Conservation (phyloP, 2,329 filamentous ascomycete genomes). For the Talaromyces sp. region DNA sequence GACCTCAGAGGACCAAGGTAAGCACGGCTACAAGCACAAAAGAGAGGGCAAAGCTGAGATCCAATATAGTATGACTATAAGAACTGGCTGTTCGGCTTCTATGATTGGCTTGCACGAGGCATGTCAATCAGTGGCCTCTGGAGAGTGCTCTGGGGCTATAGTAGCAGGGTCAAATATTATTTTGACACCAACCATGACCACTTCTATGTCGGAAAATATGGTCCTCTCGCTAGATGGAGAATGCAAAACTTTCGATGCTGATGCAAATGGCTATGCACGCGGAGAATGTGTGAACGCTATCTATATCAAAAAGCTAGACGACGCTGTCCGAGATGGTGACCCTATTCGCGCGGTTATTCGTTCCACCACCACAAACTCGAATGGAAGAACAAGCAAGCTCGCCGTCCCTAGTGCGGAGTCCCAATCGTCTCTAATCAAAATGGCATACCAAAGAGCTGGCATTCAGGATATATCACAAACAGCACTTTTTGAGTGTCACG, state of each 20-base stretch:
- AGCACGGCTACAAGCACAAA: too few species aligned
- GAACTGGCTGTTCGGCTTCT: slow-evolving; percentile 42
- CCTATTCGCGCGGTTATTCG: slow-evolving; percentile 34
- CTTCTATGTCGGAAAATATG: slow-evolving; percentile 31
- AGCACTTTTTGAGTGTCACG: slow-evolving; percentile 19
- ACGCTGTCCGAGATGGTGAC: slow-evolving; percentile 31
- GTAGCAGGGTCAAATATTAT: slow-evolving; percentile 39
- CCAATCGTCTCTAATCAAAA: slow-evolving; percentile 1
- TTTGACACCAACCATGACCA: slow-evolving; percentile 27
- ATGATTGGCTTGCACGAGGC: slow-evolving; percentile 31
- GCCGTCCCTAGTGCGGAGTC: not conserved
- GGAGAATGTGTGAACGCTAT: slow-evolving; percentile 37
- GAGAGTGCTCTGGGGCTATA: slow-evolving; percentile 24
- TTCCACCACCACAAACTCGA: slow-evolving; percentile 20
- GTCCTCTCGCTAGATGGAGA: slow-evolving; percentile 35
- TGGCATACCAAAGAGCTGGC: slow-evolving; percentile 4
- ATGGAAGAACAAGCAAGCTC: slow-evolving; percentile 20
- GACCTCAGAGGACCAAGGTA: slow-evolving; percentile 28
- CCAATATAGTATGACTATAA: slow-evolving; percentile 23
- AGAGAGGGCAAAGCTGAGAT: too few species aligned
- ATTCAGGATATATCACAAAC: slow-evolving; percentile 12
- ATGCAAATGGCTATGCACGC: slow-evolving; percentile 34
- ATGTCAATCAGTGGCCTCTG: slow-evolving; percentile 22
- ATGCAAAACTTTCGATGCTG: slow-evolving; percentile 28
- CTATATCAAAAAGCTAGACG: slow-evolving; percentile 27